Evolutionary conservation across 1,139 yeast species (phyloP).

Genomic region (Geotrichum cucujoidarum): DNA sequence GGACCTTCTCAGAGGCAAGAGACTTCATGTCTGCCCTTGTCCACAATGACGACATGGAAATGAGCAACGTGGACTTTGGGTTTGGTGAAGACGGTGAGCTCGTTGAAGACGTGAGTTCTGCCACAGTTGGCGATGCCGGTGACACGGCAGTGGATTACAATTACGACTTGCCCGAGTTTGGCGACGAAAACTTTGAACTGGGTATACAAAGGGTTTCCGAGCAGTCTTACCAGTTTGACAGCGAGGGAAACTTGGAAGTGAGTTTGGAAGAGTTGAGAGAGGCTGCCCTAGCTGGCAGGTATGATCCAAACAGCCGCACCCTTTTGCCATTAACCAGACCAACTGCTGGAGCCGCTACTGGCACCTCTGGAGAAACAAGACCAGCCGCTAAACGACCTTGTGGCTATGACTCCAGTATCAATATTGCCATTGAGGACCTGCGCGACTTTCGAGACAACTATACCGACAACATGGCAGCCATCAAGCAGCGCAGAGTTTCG

Average conservation of each 20-base stretch:
- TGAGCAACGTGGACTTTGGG: conserved; percentile 5
- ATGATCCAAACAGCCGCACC: background rate
- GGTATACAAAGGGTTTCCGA: background rate
- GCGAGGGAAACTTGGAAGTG: background rate
- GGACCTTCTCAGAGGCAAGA: conserved; percentile 1
- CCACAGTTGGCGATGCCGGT: background rate
- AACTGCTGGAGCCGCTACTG: background rate
- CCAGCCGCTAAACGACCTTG: conserved; percentile 8
- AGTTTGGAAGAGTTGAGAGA: conserved; percentile 8
- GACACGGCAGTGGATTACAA: background rate
- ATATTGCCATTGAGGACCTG: conserved; percentile 9
- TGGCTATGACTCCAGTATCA: conserved; percentile 9
- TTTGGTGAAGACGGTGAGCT: conserved; percentile 18
- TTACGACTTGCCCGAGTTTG: conserved; percentile 4
- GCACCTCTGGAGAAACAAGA: background rate
- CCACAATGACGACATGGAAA: conserved; percentile 9
- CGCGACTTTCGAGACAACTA: conserved; percentile 15
- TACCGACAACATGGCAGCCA: conserved; percentile 8
- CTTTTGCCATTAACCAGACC: background rate
- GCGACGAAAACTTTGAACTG: background rate
- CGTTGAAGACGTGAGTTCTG: conserved; percentile 2
- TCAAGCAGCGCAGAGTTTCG: conserved; percentile 1
- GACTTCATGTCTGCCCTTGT: conserved; percentile 3
- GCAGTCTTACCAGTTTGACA: background rate
- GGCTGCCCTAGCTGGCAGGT: conserved; percentile 10